These are phyloP conservation scores for Linum trigynum DNA, from an alignment of 345 rosid genomes.

Conservation along the genomic window DNA sequence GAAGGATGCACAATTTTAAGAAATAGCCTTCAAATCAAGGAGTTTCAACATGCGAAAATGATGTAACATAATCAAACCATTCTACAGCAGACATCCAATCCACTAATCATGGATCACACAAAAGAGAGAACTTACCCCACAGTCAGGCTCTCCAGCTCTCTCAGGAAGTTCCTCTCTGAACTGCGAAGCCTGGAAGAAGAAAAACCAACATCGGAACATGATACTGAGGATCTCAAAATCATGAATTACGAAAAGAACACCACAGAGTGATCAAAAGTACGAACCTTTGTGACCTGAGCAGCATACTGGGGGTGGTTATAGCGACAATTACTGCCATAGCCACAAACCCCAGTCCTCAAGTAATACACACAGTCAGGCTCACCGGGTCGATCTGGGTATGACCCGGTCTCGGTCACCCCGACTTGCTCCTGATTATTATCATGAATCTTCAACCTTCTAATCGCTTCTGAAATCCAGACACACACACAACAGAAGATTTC, in stretches of 20 bases:
- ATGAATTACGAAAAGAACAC: too few species aligned
- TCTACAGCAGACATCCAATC: too few species aligned
- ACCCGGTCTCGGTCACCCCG: constrained; percentile 30
- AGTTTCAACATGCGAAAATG: too few species aligned
- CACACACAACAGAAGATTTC: background rate
- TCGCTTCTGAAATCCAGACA: constrained; percentile 31
- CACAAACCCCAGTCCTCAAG: constrained; percentile 60
- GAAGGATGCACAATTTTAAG: too few species aligned
- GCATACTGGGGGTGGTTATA: constrained; percentile 58
- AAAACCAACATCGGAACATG: constrained; percentile 9
- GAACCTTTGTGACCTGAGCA: constrained; percentile 31
- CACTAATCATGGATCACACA: too few species aligned
- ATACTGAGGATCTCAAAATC: background rate
- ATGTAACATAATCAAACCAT: too few species aligned
- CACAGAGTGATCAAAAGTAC: too few species aligned
- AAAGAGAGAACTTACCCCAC: constrained; percentile 37
- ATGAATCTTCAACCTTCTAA: constrained; percentile 43
- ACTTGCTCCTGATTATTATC: constrained; percentile 31
- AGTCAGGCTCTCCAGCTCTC: constrained; percentile 64
- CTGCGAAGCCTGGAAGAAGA: constrained; percentile 27
- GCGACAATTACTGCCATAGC: constrained; percentile 61
- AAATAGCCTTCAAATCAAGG: too few species aligned
- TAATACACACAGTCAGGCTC: constrained; percentile 58
- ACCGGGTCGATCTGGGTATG: constrained; percentile 71
- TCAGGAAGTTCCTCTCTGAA: constrained; percentile 58